Base-by-base conservation (phyloP, 306 rosid genomes). In the Cucurbita ficifolia region DNA sequence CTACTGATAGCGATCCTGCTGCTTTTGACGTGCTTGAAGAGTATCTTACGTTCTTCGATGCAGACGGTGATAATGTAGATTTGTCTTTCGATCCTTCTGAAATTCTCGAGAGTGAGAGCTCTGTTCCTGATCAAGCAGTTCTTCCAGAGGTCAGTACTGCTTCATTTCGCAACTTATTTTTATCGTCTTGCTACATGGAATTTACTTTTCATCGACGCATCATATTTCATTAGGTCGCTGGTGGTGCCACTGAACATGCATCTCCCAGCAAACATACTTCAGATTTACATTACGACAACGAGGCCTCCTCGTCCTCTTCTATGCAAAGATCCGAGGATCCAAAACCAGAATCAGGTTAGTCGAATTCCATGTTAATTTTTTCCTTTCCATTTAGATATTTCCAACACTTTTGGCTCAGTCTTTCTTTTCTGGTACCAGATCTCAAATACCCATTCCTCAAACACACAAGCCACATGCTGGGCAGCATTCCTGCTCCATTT, bases 401-500 rank as follows among this genome's bases (percentile, higher is more conserved):
- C 33, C 36, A 52, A 49, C 24, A 46, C n/a, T 21, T 14, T 58
- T 56, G 21, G 54, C 21, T 40, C 39, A 55, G 55, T 73, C 18
- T 62, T 48, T 39, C 33, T 74, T 13, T 76, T 74, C 21, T 77
- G 64, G 72, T 36, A 82, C 84, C 69, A 90, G 98, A 75, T 43
- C 77, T 35, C 48, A 81, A 84, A 71, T 75, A 76, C 62, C 81
- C 89, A 46, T 77, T 89, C 73, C 57, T 81, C 57, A 83, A 89
- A 78, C 83, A 72, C 10, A 89, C 92, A 39, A 81, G 82, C 76
- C 77, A 81, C 35, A 77, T 83, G 84, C 70, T 94, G 82, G 91
- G 88, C 55, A 72, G 79, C 81, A 83, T 94, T 17, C 97, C 97
- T 49, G 87, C 97, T 53, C 83, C 97, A 67, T 88, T 82, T 73